Conservation (phyloP, 495 filamentous ascomycete genomes). For the Mytilinidion resinicola region DNA sequence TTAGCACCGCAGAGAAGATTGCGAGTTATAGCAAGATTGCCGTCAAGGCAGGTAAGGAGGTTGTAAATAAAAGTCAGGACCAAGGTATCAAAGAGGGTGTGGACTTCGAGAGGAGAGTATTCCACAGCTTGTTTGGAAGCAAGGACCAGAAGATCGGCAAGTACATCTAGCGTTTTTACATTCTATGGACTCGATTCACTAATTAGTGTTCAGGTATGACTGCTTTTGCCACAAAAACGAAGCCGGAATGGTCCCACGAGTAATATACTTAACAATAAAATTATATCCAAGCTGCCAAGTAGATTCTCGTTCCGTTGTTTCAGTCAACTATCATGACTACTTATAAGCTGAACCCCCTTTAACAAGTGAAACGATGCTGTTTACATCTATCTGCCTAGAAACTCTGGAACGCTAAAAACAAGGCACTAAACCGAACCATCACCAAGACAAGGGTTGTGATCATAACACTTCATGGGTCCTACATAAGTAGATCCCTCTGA, state of each 20-base stretch:
- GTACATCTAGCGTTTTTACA: slow-evolving; percentile 20
- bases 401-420: neutral
- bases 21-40: slow-evolving; percentile 73
- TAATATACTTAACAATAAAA: slow-evolving; percentile 35
- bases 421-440: neutral
- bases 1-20: slow-evolving; percentile 83
- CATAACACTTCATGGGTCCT: neutral
- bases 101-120: slow-evolving; percentile 87
- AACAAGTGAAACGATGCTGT: too few relatives aligned
- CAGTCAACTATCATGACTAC: too few relatives aligned
- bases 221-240: slow-evolving; percentile 91
- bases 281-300: too few relatives aligned
- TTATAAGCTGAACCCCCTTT: neutral
- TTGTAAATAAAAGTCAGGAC: slow-evolving; percentile 95
- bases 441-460: neutral
- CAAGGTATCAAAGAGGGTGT: slow-evolving; percentile 77
- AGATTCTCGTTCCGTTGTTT: too few relatives aligned
- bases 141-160: slow-evolving; percentile 91
- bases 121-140: slow-evolving; percentile 87
- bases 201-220: slow-evolving; percentile 59
- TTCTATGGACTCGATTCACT: neutral
- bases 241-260: slow-evolving; percentile 83
- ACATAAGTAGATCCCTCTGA: neutral
- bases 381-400: too few relatives aligned
- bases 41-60: slow-evolving; percentile 90